Evolutionary conservation across 192 early-diverging fungal species (phyloP).

Genomic region (Coemansia pectinata): DNA sequence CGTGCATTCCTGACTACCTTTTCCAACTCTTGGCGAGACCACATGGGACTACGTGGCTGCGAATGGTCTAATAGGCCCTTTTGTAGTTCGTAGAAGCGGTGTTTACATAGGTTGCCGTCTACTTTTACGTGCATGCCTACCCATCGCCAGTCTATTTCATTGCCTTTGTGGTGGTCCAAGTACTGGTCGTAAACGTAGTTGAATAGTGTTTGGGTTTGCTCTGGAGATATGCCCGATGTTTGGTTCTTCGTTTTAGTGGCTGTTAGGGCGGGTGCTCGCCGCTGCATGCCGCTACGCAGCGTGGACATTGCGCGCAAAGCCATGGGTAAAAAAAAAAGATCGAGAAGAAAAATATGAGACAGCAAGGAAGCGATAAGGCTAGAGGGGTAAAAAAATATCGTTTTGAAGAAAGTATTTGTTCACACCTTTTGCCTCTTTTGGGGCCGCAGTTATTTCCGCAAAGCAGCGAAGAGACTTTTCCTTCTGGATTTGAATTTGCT

Average conservation of each 20-base stretch:
- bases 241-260: not conserved
- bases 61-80: not conserved
- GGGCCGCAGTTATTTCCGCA: not conserved
- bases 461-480: not conserved
- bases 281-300: not conserved
- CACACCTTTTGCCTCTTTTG: not conserved
- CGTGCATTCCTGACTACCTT: constrained; percentile 1
- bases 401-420: not conserved
- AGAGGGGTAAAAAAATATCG: not conserved
- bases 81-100: constrained; percentile 14
- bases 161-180: constrained; percentile 3
- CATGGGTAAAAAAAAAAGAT: not conserved
- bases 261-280: not conserved
- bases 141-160: constrained; percentile 10
- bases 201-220: constrained; percentile 5
- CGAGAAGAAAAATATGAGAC: not conserved
- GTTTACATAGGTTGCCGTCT: constrained; percentile 6
- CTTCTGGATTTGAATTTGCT: not conserved
- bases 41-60: not conserved
- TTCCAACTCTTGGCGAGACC: constrained; percentile 14
- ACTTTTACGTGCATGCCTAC: constrained; percentile 4
- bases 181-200: constrained; percentile 2
- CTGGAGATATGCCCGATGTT: not conserved
- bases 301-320: constrained; percentile 10
- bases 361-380: not conserved